A percentile compares a stretch with the other conserved stretches of the same genome.
Evolutionary conservation across 2,329 filamentous ascomycete species (phyloP).

Genomic region (Diaporthe destruens): DNA sequence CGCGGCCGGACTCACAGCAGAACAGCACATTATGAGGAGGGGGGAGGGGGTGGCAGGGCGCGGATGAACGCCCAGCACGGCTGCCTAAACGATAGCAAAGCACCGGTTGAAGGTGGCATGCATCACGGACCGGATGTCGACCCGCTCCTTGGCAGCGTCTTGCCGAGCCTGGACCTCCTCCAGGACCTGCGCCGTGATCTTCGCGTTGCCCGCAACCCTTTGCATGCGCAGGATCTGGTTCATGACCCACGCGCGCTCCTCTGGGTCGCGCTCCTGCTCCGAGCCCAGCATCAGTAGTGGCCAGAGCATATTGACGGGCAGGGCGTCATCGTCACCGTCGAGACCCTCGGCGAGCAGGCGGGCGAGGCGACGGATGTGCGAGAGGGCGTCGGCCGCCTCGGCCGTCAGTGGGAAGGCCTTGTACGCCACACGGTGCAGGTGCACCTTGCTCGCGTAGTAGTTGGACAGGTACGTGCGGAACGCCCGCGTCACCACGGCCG

Average conservation of each 20-base stretch:
- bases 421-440: constrained; percentile 69
- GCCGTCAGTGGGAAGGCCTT: constrained; percentile 64
- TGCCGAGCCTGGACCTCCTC: constrained; percentile 60
- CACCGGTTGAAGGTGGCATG: constrained; percentile 63
- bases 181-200: constrained; percentile 60
- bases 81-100: constrained; percentile 62
- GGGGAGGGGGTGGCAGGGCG: too few species aligned
- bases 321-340: constrained; percentile 55
- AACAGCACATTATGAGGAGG: background rate
- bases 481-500: constrained; percentile 63
- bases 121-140: constrained; percentile 61
- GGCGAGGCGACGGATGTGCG: constrained; percentile 62
- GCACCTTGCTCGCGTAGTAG: constrained; percentile 67
- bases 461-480: constrained; percentile 69
- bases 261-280: constrained; percentile 61
- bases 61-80: too few species aligned
- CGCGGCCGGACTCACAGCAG: background rate
- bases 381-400: constrained; percentile 61
- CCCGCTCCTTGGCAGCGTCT: constrained; percentile 54
- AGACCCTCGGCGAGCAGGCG: constrained; percentile 58
- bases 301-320: constrained; percentile 70
- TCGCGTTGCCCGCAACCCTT: constrained; percentile 58
- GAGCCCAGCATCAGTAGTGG: constrained; percentile 67
- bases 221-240: constrained; percentile 62
- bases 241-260: constrained; percentile 64